Evolutionary conservation across 257 asterid species (phyloP).

Genomic region (Ehretia macrophylla): DNA sequence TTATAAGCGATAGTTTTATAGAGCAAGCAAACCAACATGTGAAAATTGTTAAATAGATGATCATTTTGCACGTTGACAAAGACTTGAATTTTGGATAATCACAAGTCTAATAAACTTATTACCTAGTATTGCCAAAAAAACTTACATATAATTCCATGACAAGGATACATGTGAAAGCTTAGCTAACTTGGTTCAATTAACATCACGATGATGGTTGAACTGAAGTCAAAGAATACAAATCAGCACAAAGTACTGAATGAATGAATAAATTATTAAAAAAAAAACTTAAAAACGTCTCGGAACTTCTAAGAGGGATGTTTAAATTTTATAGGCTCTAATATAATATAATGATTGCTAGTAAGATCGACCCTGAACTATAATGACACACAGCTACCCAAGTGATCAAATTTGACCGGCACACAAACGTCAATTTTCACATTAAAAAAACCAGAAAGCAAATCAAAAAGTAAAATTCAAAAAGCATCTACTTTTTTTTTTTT

Average conservation of each 20-base stretch:
- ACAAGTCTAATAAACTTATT: neutral
- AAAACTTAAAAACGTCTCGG: too few species aligned
- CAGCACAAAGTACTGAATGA: too few species aligned
- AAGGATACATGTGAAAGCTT: neutral
- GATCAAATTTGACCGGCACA: neutral
- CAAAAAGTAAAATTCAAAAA: neutral
- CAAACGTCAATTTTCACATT: neutral
- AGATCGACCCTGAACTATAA: too few species aligned
- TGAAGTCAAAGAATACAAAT: neutral
- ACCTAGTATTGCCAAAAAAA: neutral
- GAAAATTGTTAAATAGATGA: neutral
- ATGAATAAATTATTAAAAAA: too few species aligned
- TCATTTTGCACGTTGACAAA: too few species aligned
- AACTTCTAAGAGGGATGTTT: too few species aligned
- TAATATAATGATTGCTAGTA: too few species aligned
- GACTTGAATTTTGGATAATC: neutral
- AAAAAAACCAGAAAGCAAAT: too few species aligned
- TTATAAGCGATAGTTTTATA: too few species aligned
- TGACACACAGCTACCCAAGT: neutral
- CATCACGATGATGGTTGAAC: neutral
- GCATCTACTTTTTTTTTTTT: too few species aligned
- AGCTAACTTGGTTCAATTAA: neutral
- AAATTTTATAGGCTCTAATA: too few species aligned
- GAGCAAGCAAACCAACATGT: too few species aligned
- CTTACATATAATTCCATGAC: neutral